A percentile compares a stretch with the other conserved stretches of the same genome.
Evolutionary conservation across 176 grass and related monocot species (phyloP).

Genomic region (Oryza meridionalis): DNA sequence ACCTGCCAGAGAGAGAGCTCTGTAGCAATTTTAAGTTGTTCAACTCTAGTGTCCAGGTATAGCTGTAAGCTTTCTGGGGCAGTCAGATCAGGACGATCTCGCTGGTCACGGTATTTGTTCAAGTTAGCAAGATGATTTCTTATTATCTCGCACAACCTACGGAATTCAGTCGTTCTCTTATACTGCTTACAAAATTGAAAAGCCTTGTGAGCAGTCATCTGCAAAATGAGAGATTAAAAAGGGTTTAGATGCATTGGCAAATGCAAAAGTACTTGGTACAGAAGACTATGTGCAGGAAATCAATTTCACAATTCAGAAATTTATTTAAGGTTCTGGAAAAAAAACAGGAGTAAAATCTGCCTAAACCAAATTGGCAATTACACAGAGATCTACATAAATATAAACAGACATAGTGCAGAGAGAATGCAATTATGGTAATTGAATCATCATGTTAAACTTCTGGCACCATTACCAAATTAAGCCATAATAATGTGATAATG

Average conservation of each 20-base stretch:
- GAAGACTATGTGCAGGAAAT: background rate
- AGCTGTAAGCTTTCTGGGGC: slow-evolving; percentile 78
- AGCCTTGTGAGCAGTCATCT: slow-evolving; percentile 95
- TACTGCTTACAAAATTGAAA: slow-evolving; percentile 99
- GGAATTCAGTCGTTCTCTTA: slow-evolving; percentile 91
- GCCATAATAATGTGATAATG: background rate
- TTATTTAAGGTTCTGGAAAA: background rate
- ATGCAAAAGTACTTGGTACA: background rate
- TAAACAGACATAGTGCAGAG: background rate
- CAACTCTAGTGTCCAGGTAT: slow-evolving; percentile 94
- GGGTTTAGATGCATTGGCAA: slow-evolving; percentile 14
- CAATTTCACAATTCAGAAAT: background rate
- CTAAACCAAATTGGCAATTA: background rate
- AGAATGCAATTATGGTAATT: background rate
- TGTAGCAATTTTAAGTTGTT: slow-evolving; percentile 92
- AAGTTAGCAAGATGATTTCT: slow-evolving; percentile 93
- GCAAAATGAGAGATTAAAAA: slow-evolving; percentile 33
- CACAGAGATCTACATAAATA: background rate
- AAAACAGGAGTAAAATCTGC: background rate
- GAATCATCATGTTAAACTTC: background rate
- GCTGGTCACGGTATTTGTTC: slow-evolving; percentile 93
- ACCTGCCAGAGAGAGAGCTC: slow-evolving; percentile 97
- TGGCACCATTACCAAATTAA: background rate
- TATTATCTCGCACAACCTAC: slow-evolving; percentile 95
- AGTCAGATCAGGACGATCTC: slow-evolving; percentile 88